These are phyloP conservation scores for Juglanconis oblonga DNA, from an alignment of 2,329 filamentous ascomycete species.

Conservation along the genomic window DNA sequence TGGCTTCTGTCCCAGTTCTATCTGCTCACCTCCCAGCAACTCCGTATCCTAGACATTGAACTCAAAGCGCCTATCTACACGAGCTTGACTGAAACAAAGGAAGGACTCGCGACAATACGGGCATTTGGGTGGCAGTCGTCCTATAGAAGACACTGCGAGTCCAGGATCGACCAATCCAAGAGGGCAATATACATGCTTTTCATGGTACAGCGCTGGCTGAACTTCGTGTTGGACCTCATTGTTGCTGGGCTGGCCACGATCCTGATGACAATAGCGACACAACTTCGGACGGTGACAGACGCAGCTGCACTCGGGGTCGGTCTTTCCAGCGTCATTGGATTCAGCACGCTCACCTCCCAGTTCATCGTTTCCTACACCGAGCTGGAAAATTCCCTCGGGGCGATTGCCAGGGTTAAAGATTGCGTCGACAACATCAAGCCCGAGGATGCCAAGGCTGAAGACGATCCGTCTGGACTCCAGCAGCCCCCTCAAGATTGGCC, in stretches of 20 bases:
- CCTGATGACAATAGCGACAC: conserved; percentile 16
- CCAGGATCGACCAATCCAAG: conserved; percentile 16
- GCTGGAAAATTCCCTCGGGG: conserved; percentile 17
- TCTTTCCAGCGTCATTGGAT: conserved; percentile 14
- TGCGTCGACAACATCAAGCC: not conserved
- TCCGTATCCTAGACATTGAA: not conserved
- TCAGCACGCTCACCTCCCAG: conserved; percentile 4
- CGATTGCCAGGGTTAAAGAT: conserved; percentile 7
- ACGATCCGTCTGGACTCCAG: not conserved
- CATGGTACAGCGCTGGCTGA: conserved; percentile 22
- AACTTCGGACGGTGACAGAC: not conserved
- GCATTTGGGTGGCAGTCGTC: conserved; percentile 10
- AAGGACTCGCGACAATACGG: conserved; percentile 1
- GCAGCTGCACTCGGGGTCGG: conserved; percentile 19
- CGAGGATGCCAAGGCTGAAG: not conserved
- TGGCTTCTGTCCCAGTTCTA: conserved; percentile 32
- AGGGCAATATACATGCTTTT: conserved; percentile 19
- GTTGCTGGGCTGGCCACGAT: conserved; percentile 18
- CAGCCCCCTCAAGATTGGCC: too few relatives aligned
- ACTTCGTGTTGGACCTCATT: conserved; percentile 19
- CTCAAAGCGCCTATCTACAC: not conserved
- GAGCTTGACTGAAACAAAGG: not conserved
- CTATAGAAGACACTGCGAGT: not conserved
- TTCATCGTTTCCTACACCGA: conserved; percentile 17
- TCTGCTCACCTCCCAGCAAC: not conserved